These are phyloP conservation scores for Begonia fuchsioides DNA, from an alignment of 306 rosid genomes.

Conservation along the genomic window DNA sequence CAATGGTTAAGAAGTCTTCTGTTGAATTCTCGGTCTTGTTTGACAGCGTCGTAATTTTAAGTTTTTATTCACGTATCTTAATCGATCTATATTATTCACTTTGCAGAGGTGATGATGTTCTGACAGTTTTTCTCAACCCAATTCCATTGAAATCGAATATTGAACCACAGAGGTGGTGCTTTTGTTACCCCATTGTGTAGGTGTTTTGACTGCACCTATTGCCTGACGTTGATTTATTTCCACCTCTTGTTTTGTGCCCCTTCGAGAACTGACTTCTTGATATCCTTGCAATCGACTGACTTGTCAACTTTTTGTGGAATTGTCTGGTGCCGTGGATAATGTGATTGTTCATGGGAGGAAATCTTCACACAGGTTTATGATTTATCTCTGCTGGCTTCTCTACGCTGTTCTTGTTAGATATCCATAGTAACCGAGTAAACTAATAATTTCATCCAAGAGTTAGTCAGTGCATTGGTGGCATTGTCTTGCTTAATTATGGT, in stretches of 20 bases:
- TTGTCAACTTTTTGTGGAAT: slow-evolving; percentile 1
- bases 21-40: slow-evolving; percentile 8
- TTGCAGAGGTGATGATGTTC: slow-evolving; percentile 22
- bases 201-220: slow-evolving; percentile 9
- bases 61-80: slow-evolving; percentile 5
- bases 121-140: slow-evolving; percentile 30
- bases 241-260: slow-evolving; percentile 8
- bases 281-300: too few species aligned
- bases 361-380: too few species aligned
- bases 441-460: not conserved
- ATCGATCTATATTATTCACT: not conserved
- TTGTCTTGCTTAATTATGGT: not conserved
- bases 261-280: not conserved
- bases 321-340: too few species aligned
- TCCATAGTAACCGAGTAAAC: too few species aligned
- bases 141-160: slow-evolving; percentile 41
- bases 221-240: slow-evolving; percentile 13
- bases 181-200: slow-evolving; percentile 3
- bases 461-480: not conserved
- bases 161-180: slow-evolving; percentile 35
- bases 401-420: not conserved
- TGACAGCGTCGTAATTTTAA: slow-evolving; percentile 11
- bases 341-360: too few species aligned
- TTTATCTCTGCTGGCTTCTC: not conserved
- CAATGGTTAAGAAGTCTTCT: slow-evolving; percentile 20